These are phyloP conservation scores for Melastoma candidum DNA, from an alignment of 441 rosid species.

Conservation along the genomic window DNA sequence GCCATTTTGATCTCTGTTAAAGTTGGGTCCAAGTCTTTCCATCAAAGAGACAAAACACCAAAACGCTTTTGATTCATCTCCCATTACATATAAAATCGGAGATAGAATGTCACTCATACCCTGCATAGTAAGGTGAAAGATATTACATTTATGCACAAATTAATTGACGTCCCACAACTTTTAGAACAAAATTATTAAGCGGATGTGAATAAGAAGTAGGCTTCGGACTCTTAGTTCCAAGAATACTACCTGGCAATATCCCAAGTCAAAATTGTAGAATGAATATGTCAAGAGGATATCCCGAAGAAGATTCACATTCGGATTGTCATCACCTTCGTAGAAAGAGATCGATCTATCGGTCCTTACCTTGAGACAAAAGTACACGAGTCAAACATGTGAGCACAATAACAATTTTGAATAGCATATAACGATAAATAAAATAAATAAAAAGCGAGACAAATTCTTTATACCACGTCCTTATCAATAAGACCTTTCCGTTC, in stretches of 20 bases:
- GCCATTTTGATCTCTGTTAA: conserved; percentile 95
- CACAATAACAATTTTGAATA: conserved; percentile 1
- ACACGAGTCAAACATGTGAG: conserved; percentile 8
- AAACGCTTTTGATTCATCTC: conserved; percentile 85
- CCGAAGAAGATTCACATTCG: conserved; percentile 63
- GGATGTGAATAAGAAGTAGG: too few relatives aligned
- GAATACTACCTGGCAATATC: conserved; percentile 87
- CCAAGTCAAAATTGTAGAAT: conserved; percentile 95
- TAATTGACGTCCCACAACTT: too few relatives aligned
- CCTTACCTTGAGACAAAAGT: conserved; percentile 56
- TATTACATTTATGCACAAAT: too few relatives aligned
- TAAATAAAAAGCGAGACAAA: conserved; percentile 1
- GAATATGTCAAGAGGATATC: conserved; percentile 89
- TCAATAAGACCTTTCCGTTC: conserved; percentile 92
- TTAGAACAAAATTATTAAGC: too few relatives aligned
- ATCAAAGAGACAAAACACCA: conserved; percentile 95
- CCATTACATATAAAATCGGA: conserved; percentile 84
- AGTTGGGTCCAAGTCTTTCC: conserved; percentile 98
- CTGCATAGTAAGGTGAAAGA: conserved; percentile 22
- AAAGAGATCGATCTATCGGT: conserved; percentile 76
- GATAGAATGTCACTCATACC: conserved; percentile 97
- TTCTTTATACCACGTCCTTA: conserved; percentile 81
- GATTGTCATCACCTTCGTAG: conserved; percentile 91
- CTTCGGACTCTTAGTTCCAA: too few relatives aligned
- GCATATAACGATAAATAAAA: conserved; percentile 2